Base-by-base conservation (phyloP, 192 early-diverging fungal genomes). In the Gryganskiella cystojenkinii region DNA sequence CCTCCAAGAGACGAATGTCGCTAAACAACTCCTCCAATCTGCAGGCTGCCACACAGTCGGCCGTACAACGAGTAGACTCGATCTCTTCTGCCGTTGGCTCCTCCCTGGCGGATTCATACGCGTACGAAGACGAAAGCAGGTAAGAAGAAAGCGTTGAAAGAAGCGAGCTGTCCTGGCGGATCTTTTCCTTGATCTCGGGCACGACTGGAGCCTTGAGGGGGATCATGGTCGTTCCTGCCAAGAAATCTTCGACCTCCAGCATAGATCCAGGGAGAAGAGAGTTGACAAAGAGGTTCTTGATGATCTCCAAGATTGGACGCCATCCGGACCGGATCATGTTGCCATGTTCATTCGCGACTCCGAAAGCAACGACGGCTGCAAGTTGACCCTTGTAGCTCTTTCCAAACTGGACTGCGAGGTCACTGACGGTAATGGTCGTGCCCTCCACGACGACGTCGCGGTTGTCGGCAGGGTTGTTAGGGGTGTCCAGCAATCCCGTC, bases 351-450 rank as follows among this genome's bases (percentile, higher is more conserved):
- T 71, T 80, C 45, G 86, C 84, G 49, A 95, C 83, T 28, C 88
- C 90, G 81, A 98, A 94, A 61, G 95, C 84, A n/a, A 97, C 84
- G 7, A 96, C 92, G 45, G 94, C 86, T 6, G 95, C 95, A 53
- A 97, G 82, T 81, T 98, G 96, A n/a, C 92, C 92, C 45, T 91
- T 90, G 66, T 93, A 94, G 66, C 92, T 94, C 40, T 89, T 84
- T 57, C 97, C 97, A 87, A 99, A 93, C 42, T 95, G 92, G 22
- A 96, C 88, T 0, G 91, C 85, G 45, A 88, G 67, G 37, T 89
- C 83, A 15, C 91, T 91, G 15, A 94, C 76, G 5, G 84, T 83
- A 40, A 86, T 79, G 19, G 84, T 82, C 10, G 67, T 53, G 46
- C 81, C 81, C 1, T 80, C 80, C 3, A 87, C 79, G 25, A 81